phyloP scores from a whole-genome alignment of 176 grass and related monocot species.

The Rhynchospora tenuis region DNA sequence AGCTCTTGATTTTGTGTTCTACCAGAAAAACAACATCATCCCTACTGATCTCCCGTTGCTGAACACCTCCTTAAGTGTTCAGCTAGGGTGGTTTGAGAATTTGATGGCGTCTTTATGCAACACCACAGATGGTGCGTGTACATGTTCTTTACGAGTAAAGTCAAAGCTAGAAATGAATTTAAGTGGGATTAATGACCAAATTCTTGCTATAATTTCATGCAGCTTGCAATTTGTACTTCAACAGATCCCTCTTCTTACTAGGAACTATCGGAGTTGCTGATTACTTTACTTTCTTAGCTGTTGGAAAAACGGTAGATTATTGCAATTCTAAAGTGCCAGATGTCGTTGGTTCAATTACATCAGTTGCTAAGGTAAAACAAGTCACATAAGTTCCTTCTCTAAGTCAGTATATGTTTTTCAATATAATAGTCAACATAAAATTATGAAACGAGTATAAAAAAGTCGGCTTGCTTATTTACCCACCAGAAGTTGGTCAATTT shows the following conservation, averaged over 20 bases:
- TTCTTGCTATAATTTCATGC: background rate
- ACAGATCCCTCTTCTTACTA: constrained; percentile 28
- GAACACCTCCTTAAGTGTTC: constrained; percentile 44
- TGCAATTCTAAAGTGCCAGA: background rate
- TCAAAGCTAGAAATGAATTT: too few relatives aligned
- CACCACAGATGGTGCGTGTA: background rate
- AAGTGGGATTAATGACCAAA: background rate
- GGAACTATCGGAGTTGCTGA: constrained; percentile 31
- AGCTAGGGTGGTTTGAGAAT: constrained; percentile 43
- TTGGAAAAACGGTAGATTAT: constrained; percentile 11
- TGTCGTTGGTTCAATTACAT: constrained; percentile 9
- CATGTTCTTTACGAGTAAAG: background rate
- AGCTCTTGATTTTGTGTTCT: constrained; percentile 45
- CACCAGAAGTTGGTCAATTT: too few relatives aligned
- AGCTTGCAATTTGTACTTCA: constrained; percentile 16
- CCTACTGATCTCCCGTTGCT: constrained; percentile 27
- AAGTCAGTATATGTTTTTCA: too few relatives aligned
- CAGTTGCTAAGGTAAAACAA: constrained; percentile 23
- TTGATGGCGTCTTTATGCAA: constrained; percentile 23
- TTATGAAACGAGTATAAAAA: too few relatives aligned
- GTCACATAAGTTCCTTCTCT: too few relatives aligned
- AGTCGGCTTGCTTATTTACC: too few relatives aligned
- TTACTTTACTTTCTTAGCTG: background rate
- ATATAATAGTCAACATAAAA: too few relatives aligned
- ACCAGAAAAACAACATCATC: constrained; percentile 24